Conservation (phyloP, 371 early-diverging fungal genomes). For the Mortierella sp. region DNA sequence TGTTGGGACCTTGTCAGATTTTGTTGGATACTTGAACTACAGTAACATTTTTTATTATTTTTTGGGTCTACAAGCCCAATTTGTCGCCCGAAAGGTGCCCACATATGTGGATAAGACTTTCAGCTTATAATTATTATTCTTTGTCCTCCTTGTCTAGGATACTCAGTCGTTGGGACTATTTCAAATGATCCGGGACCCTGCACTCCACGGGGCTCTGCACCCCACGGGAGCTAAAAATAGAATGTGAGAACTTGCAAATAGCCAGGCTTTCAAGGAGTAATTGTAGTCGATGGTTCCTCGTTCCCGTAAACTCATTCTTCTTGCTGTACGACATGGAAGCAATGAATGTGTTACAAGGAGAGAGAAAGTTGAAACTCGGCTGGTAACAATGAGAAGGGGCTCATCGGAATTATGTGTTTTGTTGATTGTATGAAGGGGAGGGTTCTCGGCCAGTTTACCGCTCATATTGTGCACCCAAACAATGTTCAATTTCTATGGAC, state of each 20-base stretch:
- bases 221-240: background rate
- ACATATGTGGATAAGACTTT: background rate
- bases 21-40: too few relatives aligned
- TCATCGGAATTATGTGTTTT: background rate
- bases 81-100: background rate
- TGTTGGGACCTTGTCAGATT: background rate
- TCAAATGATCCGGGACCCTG: background rate
- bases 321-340: background rate
- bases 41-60: too few relatives aligned
- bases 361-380: background rate
- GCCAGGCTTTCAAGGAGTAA: background rate
- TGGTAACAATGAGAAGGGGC: background rate
- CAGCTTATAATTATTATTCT: background rate
- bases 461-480: too few relatives aligned
- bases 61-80: too few relatives aligned
- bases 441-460: too few relatives aligned
- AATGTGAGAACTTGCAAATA: background rate
- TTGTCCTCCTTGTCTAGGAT: background rate
- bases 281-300: background rate
- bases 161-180: background rate
- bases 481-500: too few relatives aligned
- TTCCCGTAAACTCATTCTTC: slow-evolving; percentile 9
- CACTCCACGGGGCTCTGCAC: background rate
- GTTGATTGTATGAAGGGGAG: too few relatives aligned
- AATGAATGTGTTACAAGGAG: slow-evolving; percentile 1